phyloP scores from a whole-genome alignment of 2,329 filamentous ascomycete genomes.

The Lasiodiplodia theobromae region DNA sequence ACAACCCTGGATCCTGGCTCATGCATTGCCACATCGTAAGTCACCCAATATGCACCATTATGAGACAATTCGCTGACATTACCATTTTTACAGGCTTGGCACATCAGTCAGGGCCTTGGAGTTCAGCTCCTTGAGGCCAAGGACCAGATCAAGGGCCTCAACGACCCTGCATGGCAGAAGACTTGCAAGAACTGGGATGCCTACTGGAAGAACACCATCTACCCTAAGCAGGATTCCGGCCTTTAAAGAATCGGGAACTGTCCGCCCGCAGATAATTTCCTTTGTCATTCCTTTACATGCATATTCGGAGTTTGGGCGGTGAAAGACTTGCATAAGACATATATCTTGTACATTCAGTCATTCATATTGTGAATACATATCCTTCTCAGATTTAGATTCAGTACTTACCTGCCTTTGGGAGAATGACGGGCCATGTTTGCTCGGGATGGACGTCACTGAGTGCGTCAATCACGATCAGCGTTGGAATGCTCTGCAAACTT shows the following conservation, averaged over 20 bases:
- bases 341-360: neutral
- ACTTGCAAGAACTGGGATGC: constrained; percentile 44
- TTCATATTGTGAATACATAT: neutral
- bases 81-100: constrained; percentile 53
- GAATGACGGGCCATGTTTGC: neutral
- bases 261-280: neutral
- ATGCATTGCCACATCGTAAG: constrained; percentile 38
- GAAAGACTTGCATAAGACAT: neutral
- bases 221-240: constrained; percentile 43
- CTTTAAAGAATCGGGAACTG: constrained; percentile 31
- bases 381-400: neutral
- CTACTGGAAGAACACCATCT: constrained; percentile 40
- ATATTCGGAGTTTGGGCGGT: neutral
- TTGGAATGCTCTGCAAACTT: no score
- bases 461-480: neutral
- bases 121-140: constrained; percentile 60
- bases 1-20: constrained; percentile 56
- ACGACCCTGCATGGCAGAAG: constrained; percentile 36
- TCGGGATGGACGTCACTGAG: neutral
- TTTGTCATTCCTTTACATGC: neutral
- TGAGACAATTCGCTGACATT: constrained; percentile 33
- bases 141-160: constrained; percentile 40
- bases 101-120: constrained; percentile 65
- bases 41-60: neutral
- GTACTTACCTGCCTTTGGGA: neutral